Conservation (phyloP, 768 basidiomycete genomes). For the Podaxis sp. region DNA sequence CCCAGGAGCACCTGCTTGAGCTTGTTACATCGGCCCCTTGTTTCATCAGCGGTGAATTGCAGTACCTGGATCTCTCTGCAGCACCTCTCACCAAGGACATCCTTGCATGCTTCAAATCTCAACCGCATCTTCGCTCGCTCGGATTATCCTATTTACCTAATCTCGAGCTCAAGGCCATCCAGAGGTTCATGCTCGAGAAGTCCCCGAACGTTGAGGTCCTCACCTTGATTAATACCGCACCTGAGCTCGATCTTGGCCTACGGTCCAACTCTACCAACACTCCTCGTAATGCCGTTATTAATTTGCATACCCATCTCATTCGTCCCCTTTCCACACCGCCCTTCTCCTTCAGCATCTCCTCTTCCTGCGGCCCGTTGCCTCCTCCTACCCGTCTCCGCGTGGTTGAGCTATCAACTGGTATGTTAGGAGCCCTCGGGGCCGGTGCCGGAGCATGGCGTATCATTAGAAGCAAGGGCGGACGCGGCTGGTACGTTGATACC, state of each 20-base stretch:
- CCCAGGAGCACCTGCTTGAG: conserved; percentile 58
- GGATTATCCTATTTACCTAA: conserved; percentile 85
- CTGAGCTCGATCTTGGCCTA: conserved; percentile 65
- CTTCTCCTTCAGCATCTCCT: conserved; percentile 58
- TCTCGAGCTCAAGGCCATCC: conserved; percentile 62
- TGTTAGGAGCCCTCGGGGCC: conserved; percentile 70
- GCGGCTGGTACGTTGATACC: conserved; percentile 94
- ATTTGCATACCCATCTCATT: conserved; percentile 76
- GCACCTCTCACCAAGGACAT: conserved; percentile 64
- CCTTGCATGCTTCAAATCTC: conserved; percentile 53
- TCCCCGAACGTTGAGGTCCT: conserved; percentile 83
- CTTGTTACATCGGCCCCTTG: conserved; percentile 77
- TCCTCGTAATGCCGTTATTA: conserved; percentile 64
- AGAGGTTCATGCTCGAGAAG: conserved; percentile 65
- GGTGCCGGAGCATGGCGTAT: conserved; percentile 88
- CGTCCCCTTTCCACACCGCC: conserved; percentile 79
- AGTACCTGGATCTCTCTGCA: conserved; percentile 90
- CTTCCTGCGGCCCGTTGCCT: conserved; percentile 29
- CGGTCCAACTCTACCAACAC: conserved; percentile 40
- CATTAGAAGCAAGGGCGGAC: conserved; percentile 86
- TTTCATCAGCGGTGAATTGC: conserved; percentile 69
- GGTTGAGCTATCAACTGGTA: conserved; percentile 74
- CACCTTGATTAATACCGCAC: conserved; percentile 73
- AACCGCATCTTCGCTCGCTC: conserved; percentile 78
- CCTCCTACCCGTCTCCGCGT: conserved; percentile 79